phyloP scores from a whole-genome alignment of 2,329 filamentous ascomycete genomes.

The Verticillium tricorpus region DNA sequence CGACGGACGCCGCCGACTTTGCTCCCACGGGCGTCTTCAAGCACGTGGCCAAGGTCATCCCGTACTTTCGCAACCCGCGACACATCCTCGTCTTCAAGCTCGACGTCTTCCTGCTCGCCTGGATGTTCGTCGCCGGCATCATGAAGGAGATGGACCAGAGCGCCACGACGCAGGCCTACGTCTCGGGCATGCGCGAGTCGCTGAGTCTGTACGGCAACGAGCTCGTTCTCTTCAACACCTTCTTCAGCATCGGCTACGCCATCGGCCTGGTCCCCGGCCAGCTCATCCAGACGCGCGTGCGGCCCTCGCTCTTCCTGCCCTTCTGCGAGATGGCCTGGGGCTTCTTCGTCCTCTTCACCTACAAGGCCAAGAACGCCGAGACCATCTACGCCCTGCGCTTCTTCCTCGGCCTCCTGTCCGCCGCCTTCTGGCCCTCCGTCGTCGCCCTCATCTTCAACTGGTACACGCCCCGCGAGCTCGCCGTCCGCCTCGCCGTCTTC shows the following conservation, averaged over 20 bases:
- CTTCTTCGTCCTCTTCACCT: constrained; percentile 16
- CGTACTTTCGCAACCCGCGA: constrained; percentile 23
- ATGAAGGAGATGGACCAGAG: constrained; percentile 33
- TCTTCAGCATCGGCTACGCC: constrained; percentile 2
- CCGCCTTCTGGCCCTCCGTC: constrained; percentile 25
- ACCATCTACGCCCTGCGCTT: constrained; percentile 30
- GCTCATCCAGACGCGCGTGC: constrained; percentile 31
- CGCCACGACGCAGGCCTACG: constrained; percentile 29
- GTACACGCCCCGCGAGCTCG: constrained; percentile 39
- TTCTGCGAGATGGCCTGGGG: constrained; percentile 34
- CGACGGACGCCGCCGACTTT: neutral
- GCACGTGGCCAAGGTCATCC: constrained; percentile 11
- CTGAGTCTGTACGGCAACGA: constrained; percentile 1
- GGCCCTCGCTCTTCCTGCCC: constrained; percentile 28
- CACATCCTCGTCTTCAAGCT: constrained; percentile 29
- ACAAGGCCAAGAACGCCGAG: constrained; percentile 22
- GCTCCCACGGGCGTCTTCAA: constrained; percentile 9
- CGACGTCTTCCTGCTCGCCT: constrained; percentile 27
- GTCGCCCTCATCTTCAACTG: constrained; percentile 40
- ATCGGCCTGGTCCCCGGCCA: constrained; percentile 1
- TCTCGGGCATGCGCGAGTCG: constrained; percentile 27
- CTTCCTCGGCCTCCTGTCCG: constrained; percentile 28
- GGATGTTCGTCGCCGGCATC: constrained; percentile 30
- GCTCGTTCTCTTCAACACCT: constrained; percentile 2
- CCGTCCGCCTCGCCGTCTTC: constrained; percentile 35